Percentiles rank a stretch among this genome's conserved stretches.
These are phyloP conservation scores for Fusarium sp. DNA, from an alignment of 2,329 filamentous ascomycete genomes.

Conservation along the genomic window DNA sequence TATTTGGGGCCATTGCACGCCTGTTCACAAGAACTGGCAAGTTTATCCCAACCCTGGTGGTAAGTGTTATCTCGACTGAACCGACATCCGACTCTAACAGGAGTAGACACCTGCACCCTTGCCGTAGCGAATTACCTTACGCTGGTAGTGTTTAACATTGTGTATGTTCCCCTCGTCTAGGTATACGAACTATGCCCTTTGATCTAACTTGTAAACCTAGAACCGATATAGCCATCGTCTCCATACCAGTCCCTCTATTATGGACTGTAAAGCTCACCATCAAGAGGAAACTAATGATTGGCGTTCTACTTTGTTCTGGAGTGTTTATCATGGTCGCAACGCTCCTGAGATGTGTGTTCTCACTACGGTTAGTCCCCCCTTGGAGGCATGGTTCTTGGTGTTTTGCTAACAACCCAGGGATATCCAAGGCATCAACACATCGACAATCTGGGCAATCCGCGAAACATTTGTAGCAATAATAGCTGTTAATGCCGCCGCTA, in stretches of 20 bases:
- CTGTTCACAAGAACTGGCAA: conserved; percentile 52
- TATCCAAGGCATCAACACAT: conserved; percentile 50
- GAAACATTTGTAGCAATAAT: conserved; percentile 57
- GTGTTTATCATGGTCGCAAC: conserved; percentile 56
- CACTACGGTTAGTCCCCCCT: conserved; percentile 36
- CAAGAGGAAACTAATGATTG: conserved; percentile 51
- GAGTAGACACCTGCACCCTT: conserved; percentile 46
- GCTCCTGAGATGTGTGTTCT: conserved; percentile 53
- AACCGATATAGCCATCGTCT: conserved; percentile 52
- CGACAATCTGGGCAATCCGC: conserved; percentile 55
- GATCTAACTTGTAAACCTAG: conserved; percentile 35
- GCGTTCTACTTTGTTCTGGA: conserved; percentile 53
- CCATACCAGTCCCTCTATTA: conserved; percentile 53
- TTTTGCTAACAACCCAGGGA: conserved; percentile 28
- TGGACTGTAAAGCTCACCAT: conserved; percentile 51
- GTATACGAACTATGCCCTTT: not conserved
- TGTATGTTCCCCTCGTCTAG: conserved; percentile 35
- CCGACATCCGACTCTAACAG: not conserved
- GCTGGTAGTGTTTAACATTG: conserved; percentile 50
- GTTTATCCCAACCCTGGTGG: conserved; percentile 53
- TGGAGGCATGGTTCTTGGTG: accelerated
- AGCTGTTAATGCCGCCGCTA: conserved; percentile 53
- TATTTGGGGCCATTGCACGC: conserved; percentile 50
- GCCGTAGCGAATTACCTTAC: conserved; percentile 50
- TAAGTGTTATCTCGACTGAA: conserved; percentile 16